phyloP scores from a whole-genome alignment of 164 flowering plant genomes.

The Stephania japonica region DNA sequence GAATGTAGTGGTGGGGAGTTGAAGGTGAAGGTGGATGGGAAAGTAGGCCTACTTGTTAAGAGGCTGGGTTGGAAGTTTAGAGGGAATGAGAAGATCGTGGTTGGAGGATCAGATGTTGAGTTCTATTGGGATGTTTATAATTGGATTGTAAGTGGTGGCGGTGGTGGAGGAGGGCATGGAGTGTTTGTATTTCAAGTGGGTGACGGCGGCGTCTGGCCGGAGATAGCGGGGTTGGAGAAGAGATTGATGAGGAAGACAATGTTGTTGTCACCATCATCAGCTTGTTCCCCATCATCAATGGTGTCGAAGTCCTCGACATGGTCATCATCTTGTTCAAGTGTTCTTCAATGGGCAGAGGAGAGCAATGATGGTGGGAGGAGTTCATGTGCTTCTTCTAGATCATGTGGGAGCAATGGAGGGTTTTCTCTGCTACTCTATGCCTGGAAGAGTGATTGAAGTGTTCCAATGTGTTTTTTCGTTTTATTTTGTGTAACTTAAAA shows the following conservation, averaged over 20 bases:
- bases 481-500: not conserved
- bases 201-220: constrained; percentile 65
- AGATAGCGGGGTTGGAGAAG: constrained; percentile 63
- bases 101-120: constrained; percentile 47
- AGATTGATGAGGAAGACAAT: constrained; percentile 56
- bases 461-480: not conserved
- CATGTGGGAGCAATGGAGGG: constrained; percentile 44
- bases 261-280: constrained; percentile 18
- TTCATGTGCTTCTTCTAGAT: constrained; percentile 44
- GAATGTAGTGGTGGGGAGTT: constrained; percentile 48
- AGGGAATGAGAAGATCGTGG: constrained; percentile 52
- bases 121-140: constrained; percentile 76
- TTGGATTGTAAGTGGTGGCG: constrained; percentile 39
- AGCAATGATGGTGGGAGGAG: constrained; percentile 61
- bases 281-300: constrained; percentile 24
- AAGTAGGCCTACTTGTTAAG: constrained; percentile 41
- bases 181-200: constrained; percentile 66
- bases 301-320: constrained; percentile 19
- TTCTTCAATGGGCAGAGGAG: constrained; percentile 73
- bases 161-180: constrained; percentile 33
- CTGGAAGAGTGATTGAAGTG: constrained; percentile 37
- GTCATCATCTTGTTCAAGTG: constrained; percentile 55
- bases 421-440: constrained; percentile 64
- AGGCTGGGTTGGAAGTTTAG: constrained; percentile 71
- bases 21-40: constrained; percentile 50